Evolutionary conservation across 495 filamentous ascomycete species (phyloP).

Genomic region (Articulospora tetracladia): DNA sequence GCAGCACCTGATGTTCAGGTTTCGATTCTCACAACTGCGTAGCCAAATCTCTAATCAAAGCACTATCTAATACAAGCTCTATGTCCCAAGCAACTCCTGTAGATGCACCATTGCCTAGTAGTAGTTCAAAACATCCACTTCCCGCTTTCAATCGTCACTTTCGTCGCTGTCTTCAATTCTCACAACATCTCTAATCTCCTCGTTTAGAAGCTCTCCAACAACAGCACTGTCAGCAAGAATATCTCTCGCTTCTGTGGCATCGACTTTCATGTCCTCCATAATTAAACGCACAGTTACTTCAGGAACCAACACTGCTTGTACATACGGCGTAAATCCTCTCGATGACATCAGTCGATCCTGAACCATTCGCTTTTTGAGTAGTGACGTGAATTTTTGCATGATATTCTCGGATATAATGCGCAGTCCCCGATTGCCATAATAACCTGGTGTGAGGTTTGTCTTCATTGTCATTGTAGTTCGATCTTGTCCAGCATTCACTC

Average conservation of each 20-base stretch:
- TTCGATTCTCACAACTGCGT: too few relatives aligned
- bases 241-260: constrained; percentile 56
- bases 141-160: too few relatives aligned
- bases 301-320: constrained; percentile 83
- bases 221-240: constrained; percentile 71
- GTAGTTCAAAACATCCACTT: too few relatives aligned
- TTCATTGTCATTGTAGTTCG: constrained; percentile 50
- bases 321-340: constrained; percentile 67
- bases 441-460: constrained; percentile 58
- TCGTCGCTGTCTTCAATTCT: constrained; percentile 37
- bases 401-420: constrained; percentile 61
- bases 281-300: constrained; percentile 76
- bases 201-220: constrained; percentile 75
- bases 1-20: too few relatives aligned
- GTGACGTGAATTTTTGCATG: constrained; percentile 53
- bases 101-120: too few relatives aligned
- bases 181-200: constrained; percentile 60
- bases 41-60: too few relatives aligned
- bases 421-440: constrained; percentile 81
- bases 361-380: constrained; percentile 59
- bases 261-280: constrained; percentile 78
- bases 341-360: constrained; percentile 66
- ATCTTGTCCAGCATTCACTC: constrained; percentile 55
- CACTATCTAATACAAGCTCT: too few relatives aligned
- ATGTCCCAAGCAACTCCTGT: too few relatives aligned